A percentile compares a stretch with the other conserved stretches of the same genome.
Evolutionary conservation across 2,329 filamentous ascomycete species (phyloP).

Genomic region (Aspergillus sp.): DNA sequence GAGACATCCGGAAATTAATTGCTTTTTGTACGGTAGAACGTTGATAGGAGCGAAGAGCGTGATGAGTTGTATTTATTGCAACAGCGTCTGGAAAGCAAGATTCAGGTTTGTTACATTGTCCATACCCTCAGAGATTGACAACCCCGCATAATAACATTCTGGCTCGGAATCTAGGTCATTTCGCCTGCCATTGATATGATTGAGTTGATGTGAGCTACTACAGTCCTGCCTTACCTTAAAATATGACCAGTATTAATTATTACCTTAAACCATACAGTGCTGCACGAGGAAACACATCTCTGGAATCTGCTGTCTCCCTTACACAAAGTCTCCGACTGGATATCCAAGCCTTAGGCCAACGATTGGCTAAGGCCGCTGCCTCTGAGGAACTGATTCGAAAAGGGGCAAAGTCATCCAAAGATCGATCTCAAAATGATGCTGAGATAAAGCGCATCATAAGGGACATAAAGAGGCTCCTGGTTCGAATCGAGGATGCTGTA

Average conservation of each 20-base stretch:
- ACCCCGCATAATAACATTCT: too few relatives aligned
- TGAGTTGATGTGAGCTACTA: slow-evolving; percentile 66
- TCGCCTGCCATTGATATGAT: slow-evolving; percentile 90
- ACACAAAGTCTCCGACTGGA: slow-evolving; percentile 79
- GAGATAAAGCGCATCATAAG: slow-evolving; percentile 66
- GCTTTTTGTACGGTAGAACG: slow-evolving; percentile 42
- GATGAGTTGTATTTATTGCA: slow-evolving; percentile 71
- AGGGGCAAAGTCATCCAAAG: slow-evolving; percentile 31
- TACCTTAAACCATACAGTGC: slow-evolving; percentile 38
- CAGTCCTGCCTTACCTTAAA: not conserved
- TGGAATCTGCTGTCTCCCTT: slow-evolving; percentile 79
- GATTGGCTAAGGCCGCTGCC: slow-evolving; percentile 65
- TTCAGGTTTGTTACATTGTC: slow-evolving; percentile 54
- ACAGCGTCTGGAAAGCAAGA: slow-evolving; percentile 74
- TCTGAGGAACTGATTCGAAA: slow-evolving; percentile 47
- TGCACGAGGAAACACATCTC: slow-evolving; percentile 68
- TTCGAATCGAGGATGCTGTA: slow-evolving; percentile 82
- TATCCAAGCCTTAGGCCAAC: slow-evolving; percentile 73
- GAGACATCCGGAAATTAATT: not conserved
- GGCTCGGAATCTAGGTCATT: slow-evolving; percentile 57
- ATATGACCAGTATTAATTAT: not conserved
- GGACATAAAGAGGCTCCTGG: slow-evolving; percentile 71
- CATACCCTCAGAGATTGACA: not conserved
- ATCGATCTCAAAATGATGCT: slow-evolving; percentile 53
- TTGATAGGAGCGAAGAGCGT: slow-evolving; percentile 62